These are phyloP conservation scores for Phytophthora kernoviae DNA, from an alignment of 352 stramenopile genomes.

Conservation along the genomic window DNA sequence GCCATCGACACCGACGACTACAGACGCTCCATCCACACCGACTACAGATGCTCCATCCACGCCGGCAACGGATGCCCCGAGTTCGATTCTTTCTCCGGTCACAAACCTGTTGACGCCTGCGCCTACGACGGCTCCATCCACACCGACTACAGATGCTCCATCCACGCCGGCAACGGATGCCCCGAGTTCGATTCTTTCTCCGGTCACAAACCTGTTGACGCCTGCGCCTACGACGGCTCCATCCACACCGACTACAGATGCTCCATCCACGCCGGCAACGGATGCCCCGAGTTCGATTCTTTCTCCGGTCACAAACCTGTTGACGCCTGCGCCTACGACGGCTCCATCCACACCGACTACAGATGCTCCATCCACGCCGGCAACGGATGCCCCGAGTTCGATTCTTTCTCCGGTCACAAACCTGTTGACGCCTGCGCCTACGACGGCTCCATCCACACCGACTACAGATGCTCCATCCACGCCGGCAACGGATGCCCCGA, in stretches of 20 bases:
- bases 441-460: background rate
- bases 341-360: background rate
- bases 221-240: conserved; percentile 6
- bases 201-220: conserved; percentile 19
- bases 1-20: conserved; percentile 4
- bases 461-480: too few relatives aligned
- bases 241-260: too few relatives aligned
- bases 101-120: conserved; percentile 5
- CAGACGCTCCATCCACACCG: background rate
- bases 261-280: conserved; percentile 1
- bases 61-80: background rate
- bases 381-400: background rate
- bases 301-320: conserved; percentile 23
- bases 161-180: too few relatives aligned
- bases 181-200: conserved; percentile 2
- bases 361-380: too few relatives aligned
- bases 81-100: background rate
- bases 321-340: conserved; percentile 27
- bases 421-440: conserved; percentile 9
- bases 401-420: background rate
- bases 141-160: too few relatives aligned
- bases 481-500: too few relatives aligned
- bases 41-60: too few relatives aligned
- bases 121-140: conserved; percentile 5
- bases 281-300: conserved; percentile 7